phyloP scores from a whole-genome alignment of 768 basidiomycete species.

The Nidularia sp. region DNA sequence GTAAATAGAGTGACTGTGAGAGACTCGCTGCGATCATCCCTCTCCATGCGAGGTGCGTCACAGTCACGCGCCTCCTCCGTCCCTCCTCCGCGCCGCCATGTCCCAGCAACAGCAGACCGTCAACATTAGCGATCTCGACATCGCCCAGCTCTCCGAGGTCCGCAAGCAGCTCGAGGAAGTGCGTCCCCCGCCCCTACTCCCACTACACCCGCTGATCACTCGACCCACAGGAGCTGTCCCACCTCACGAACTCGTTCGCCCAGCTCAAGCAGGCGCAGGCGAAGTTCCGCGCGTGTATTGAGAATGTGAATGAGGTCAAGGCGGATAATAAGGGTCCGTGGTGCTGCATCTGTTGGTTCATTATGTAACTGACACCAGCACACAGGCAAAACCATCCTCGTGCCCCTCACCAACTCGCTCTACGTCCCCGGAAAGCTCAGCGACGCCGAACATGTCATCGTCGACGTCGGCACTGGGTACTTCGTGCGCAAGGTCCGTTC shows the following conservation, averaged over 20 bases:
- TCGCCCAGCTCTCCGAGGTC: constrained; percentile 85
- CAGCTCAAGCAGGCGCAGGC: constrained; percentile 91
- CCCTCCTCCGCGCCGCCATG: constrained; percentile 12
- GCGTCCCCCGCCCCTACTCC: constrained; percentile 7
- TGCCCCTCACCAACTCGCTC: constrained; percentile 91
- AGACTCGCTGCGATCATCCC: too few relatives aligned
- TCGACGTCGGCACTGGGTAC: constrained; percentile 96
- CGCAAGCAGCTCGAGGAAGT: constrained; percentile 92
- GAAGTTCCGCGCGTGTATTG: constrained; percentile 86
- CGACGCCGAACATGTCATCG: constrained; percentile 82
- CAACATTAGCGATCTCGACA: constrained; percentile 77
- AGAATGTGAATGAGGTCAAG: constrained; percentile 74
- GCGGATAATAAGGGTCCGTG: constrained; percentile 57
- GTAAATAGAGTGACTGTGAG: too few relatives aligned
- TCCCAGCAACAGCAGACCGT: constrained; percentile 53
- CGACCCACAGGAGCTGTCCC: constrained; percentile 74
- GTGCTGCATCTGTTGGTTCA: neutral
- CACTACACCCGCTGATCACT: neutral
- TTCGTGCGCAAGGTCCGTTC: constrained; percentile 84
- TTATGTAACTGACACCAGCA: neutral
- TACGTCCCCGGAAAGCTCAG: constrained; percentile 91
- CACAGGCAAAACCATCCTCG: constrained; percentile 81
- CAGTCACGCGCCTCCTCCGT: neutral
- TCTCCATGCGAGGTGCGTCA: too few relatives aligned
- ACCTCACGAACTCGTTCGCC: constrained; percentile 86